Evolutionary conservation across 441 rosid genomes (phyloP), one percentile per base, ranked within the genome.

Genomic region (Syzygium malaccense): DNA sequence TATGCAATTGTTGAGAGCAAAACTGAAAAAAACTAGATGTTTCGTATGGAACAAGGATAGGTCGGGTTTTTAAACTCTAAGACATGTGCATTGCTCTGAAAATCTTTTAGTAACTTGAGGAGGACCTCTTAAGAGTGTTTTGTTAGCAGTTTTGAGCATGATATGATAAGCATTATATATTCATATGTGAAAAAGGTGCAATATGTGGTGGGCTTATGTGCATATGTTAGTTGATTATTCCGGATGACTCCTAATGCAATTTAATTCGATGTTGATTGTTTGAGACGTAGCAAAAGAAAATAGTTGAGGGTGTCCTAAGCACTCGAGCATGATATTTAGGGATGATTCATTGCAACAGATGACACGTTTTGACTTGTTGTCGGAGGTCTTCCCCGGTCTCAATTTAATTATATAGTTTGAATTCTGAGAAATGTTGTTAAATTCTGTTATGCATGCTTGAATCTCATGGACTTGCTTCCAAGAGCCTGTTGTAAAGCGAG

Each of bases 31-130:
- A 96, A 84, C 88, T 98, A 91, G 99, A 98, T 90, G 90, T 87
- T 88, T 92, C 99, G 23, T 95, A 94, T 89, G 99, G 99, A 91
- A 0, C 19, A 85, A 99, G 99, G 88, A 92, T 98, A 87, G 99
- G 99, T 97, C 90, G 53, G 71, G 88, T 37, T 33, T 89, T 48
- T 91, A 87, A 25, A 86, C 32, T 88, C 33, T 86, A 85, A 55
- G 68, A 28, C 60, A 53, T 56, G 28, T 71, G 80, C n/a, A 71
- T 54, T 71, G 60, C 55, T 88, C 37, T 26, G 45, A 85, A 62
- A 84, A 26, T 57, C 48, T 56, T 87, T 30, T 58, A 30, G 49
- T 84, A 45, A 55, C 54, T 49, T n/a, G 86, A 17, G 41, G 58
- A 49, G 55, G 86, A 53, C 86, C 41, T 84, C 41, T 17, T n/a